Percentiles rank a stretch among this genome's conserved stretches.
phyloP scores from a whole-genome alignment of 169 alveolate species.

The Babesia divergens region DNA sequence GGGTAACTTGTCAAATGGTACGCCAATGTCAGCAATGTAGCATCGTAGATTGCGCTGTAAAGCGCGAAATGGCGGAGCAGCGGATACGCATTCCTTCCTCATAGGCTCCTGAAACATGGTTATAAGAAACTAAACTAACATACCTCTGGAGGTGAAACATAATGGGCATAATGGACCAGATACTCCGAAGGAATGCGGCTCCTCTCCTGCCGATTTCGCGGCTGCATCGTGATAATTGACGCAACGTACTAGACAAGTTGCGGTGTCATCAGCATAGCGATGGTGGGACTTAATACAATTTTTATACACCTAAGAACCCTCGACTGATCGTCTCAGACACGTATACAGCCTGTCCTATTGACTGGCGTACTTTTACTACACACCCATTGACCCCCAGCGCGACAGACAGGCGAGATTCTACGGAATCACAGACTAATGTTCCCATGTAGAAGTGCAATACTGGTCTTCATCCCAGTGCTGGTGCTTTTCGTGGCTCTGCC shows the following conservation, averaged over 20 bases:
- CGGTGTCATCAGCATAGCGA: neutral
- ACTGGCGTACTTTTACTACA: too few relatives aligned
- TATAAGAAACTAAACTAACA: neutral
- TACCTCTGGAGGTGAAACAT: slow-evolving; percentile 20
- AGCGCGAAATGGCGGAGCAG: slow-evolving; percentile 3
- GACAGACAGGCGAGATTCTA: neutral
- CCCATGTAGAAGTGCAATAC: neutral
- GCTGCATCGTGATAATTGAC: neutral
- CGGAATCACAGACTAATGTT: slow-evolving; percentile 12
- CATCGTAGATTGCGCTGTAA: slow-evolving; percentile 37
- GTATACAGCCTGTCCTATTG: too few relatives aligned
- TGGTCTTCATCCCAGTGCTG: slow-evolving; percentile 11
- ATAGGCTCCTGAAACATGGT: slow-evolving; percentile 3
- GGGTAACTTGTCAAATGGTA: slow-evolving; percentile 3
- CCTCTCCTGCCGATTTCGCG: slow-evolving; percentile 30
- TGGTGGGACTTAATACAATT: too few relatives aligned
- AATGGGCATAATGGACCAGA: slow-evolving; percentile 24
- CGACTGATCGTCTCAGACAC: too few relatives aligned
- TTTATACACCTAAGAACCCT: too few relatives aligned
- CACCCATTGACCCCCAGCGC: slow-evolving; percentile 6
- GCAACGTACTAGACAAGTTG: neutral
- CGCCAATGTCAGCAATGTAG: slow-evolving; percentile 30
- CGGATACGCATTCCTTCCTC: neutral
- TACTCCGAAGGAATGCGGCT: slow-evolving; percentile 32
- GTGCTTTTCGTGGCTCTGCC: neutral